Percentiles rank a stretch among this genome's conserved stretches.
These are phyloP conservation scores for Penicillium janthinellum DNA, from an alignment of 2,329 filamentous ascomycete genomes.

Conservation along the genomic window DNA sequence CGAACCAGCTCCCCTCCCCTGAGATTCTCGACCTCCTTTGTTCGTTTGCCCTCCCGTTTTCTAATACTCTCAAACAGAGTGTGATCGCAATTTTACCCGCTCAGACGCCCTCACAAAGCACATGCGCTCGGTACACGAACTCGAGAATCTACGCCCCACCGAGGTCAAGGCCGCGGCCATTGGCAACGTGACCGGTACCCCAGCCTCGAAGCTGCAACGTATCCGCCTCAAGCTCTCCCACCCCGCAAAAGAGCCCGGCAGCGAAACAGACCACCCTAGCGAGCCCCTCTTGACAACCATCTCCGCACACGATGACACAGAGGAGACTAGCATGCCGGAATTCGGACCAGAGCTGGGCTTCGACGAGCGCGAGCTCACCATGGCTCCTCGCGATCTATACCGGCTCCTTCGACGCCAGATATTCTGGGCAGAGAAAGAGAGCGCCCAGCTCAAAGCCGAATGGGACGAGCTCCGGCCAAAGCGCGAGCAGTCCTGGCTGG, in stretches of 20 bases:
- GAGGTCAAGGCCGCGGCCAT: conserved; percentile 45
- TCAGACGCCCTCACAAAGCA: conserved; percentile 96
- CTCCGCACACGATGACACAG: conserved; percentile 32
- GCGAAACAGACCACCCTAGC: conserved; percentile 27
- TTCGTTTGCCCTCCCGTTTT: background rate
- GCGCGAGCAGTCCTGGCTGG: conserved; percentile 43
- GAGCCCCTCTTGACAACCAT: conserved; percentile 21
- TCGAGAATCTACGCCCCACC: conserved; percentile 79
- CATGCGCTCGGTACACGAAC: conserved; percentile 98
- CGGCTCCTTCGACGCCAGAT: conserved; percentile 51
- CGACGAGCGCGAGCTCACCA: conserved; percentile 47
- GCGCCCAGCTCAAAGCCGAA: conserved; percentile 40
- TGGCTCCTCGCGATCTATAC: conserved; percentile 47
- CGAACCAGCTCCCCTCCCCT: background rate
- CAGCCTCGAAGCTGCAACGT: conserved; percentile 40
- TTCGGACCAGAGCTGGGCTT: conserved; percentile 45
- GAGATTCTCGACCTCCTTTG: background rate
- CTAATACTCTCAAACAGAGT: conserved; percentile 62
- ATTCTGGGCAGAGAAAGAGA: conserved; percentile 51
- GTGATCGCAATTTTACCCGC: conserved; percentile 92
- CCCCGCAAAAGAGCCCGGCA: conserved; percentile 33
- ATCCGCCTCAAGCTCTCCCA: conserved; percentile 47
- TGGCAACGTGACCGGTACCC: conserved; percentile 27
- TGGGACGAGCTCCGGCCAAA: conserved; percentile 42
- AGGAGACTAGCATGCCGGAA: conserved; percentile 41